Evolutionary conservation across 768 basidiomycete genomes (phyloP), one percentile per base, ranked within the genome.

Genomic region (Naematelia encephala): DNA sequence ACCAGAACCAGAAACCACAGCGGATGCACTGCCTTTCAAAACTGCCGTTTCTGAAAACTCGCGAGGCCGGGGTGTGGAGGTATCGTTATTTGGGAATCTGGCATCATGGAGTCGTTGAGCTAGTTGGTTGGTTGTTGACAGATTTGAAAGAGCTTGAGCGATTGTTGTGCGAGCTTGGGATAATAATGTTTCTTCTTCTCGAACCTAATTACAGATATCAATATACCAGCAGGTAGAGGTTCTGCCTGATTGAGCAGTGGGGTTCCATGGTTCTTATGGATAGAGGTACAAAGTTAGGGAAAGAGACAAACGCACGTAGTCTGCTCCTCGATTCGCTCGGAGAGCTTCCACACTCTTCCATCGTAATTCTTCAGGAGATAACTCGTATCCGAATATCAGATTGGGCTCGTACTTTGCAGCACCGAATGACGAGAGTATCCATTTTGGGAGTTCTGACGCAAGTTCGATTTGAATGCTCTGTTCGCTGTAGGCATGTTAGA

Each of bases 351-450:
- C 79, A 4, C 87, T 87, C 61, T 82, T 85, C 34, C 86, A 78
- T 45, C 88, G 82, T 46, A 93, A 77, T 75, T 96, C 91, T 68
- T 93, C 91, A 0, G 83, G 83, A 0, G 86, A 87, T 60, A 86
- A 80, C 63, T 96, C 91, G 28, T 87, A 75, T 1, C 84, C 85
- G 8, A 77, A 56, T 16, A 96, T 74, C 4, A 93, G 64, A 21
- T 80, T 83, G 0, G 85, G 85, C 63, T 91, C 89, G 59, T 82
- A 69, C 71, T 92, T 94, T 2, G 84, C 83, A 21, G 89, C 84
- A 0, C 82, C 90, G 72, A 88, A 93, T 0, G 84, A 86, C 0
- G 89, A 86, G 0, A 93, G 78, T 13, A 87, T 86, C 87, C 88
- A 96, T 12, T 81, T 45, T 0, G 91, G 91, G 68, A 84, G 86